A percentile compares a stretch with the other conserved stretches of the same genome.
Evolutionary conservation across 352 stramenopile species (phyloP).

Genomic region (Phytophthora boehmeriae): DNA sequence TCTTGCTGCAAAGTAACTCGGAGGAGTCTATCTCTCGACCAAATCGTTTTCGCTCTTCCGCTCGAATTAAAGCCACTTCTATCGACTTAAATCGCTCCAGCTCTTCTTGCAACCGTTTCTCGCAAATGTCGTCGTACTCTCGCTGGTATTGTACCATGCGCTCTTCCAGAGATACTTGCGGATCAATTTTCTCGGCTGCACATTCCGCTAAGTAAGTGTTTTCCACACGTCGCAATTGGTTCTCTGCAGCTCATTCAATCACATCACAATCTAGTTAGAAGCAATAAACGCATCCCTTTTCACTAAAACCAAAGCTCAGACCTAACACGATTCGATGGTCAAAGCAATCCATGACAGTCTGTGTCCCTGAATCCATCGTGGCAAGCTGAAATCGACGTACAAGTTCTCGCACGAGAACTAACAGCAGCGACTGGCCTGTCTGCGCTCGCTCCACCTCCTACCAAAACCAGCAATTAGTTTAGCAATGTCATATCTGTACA

Average conservation of each 20-base stretch:
- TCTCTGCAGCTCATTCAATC: conserved; percentile 36
- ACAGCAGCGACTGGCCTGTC: conserved; percentile 23
- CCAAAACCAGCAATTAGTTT: neutral
- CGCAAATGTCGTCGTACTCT: conserved; percentile 66
- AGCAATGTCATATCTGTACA: neutral
- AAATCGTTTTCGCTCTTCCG: conserved; percentile 64
- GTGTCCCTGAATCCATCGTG: conserved; percentile 51
- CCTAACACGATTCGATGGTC: conserved; percentile 67
- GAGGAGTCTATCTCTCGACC: conserved; percentile 55
- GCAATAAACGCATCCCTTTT: neutral
- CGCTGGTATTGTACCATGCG: conserved; percentile 71
- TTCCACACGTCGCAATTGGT: conserved; percentile 72
- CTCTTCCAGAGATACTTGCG: conserved; percentile 53
- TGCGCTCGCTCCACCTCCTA: conserved; percentile 28
- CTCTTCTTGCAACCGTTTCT: conserved; percentile 59
- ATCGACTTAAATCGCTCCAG: conserved; percentile 58
- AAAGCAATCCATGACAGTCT: conserved; percentile 69
- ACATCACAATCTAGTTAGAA: neutral
- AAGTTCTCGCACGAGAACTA: conserved; percentile 52
- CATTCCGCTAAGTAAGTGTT: conserved; percentile 56
- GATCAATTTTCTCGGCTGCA: conserved; percentile 41
- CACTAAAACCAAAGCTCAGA: conserved; percentile 10
- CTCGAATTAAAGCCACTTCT: conserved; percentile 59
- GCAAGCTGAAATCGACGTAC: conserved; percentile 34
- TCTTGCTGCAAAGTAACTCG: conserved; percentile 52